Percentiles rank a stretch among this genome's conserved stretches.
Conservation (phyloP, 2,329 filamentous ascomycete genomes). For the Fusarium sp. region DNA sequence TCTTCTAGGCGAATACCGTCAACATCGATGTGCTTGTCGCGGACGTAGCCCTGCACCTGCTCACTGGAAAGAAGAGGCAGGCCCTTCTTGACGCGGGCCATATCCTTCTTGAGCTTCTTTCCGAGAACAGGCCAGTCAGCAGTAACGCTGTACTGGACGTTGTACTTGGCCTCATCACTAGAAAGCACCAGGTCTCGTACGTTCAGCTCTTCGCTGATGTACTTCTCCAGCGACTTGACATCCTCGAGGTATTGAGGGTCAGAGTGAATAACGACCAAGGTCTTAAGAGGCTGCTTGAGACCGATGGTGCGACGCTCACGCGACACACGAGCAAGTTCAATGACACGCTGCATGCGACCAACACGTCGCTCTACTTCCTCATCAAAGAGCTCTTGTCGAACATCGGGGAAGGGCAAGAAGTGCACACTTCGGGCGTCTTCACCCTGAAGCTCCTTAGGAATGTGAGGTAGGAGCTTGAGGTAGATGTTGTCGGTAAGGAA, state of each 20-base stretch:
- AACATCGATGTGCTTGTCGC: constrained; percentile 81
- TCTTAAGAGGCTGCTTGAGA: constrained; percentile 92
- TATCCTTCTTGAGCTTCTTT: constrained; percentile 98
- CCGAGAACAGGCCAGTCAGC: constrained; percentile 96
- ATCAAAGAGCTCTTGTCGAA: constrained; percentile 90
- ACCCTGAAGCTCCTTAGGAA: constrained; percentile 78
- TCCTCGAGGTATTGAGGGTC: constrained; percentile 89
- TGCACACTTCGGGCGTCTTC: constrained; percentile 90
- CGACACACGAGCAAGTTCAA: constrained; percentile 89
- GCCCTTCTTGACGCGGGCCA: constrained; percentile 90
- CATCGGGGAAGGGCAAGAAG: constrained; percentile 91
- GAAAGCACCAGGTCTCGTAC: constrained; percentile 87
- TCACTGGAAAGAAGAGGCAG: constrained; percentile 83
- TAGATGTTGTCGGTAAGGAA: constrained; percentile 98
- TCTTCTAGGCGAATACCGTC: constrained; percentile 87
- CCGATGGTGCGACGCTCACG: constrained; percentile 88
- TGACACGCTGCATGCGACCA: constrained; percentile 93
- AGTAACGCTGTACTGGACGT: constrained; percentile 89
- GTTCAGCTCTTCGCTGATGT: constrained; percentile 93
- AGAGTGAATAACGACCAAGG: constrained; percentile 88
- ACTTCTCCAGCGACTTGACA: constrained; percentile 85
- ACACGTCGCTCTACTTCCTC: constrained; percentile 88
- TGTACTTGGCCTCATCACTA: constrained; percentile 89
- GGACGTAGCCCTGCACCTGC: constrained; percentile 84
- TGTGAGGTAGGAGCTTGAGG: constrained; percentile 83